phyloP scores from a whole-genome alignment of 2,329 filamentous ascomycete genomes.

The Trichoderma koningii region DNA sequence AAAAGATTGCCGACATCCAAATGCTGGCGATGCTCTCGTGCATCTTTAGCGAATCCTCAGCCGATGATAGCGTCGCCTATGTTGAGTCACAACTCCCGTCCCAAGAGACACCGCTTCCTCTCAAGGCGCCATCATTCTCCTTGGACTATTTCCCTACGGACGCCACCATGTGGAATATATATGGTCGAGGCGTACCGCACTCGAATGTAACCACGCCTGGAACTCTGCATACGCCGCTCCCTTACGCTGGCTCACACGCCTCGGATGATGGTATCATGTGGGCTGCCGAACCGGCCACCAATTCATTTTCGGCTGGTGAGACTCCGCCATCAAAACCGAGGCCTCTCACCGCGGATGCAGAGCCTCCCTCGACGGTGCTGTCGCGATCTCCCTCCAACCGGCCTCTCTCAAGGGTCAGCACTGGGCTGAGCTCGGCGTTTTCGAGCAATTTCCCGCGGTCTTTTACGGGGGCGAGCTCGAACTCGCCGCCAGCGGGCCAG shows the following conservation, averaged over 20 bases:
- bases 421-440: slow-evolving; percentile 57
- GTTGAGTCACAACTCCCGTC: slow-evolving; percentile 58
- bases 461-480: slow-evolving; percentile 43
- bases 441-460: slow-evolving; percentile 57
- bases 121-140: slow-evolving; percentile 68
- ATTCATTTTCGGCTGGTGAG: slow-evolving; percentile 63
- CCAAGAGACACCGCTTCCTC: slow-evolving; percentile 62
- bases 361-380: slow-evolving; percentile 51
- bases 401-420: slow-evolving; percentile 55
- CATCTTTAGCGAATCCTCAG: slow-evolving; percentile 64
- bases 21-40: slow-evolving; percentile 74
- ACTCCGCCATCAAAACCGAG: slow-evolving; percentile 58
- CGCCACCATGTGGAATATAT: slow-evolving; percentile 54
- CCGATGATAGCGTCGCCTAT: slow-evolving; percentile 59
- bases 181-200: slow-evolving; percentile 54
- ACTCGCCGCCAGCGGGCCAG: slow-evolving; percentile 47
- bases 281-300: slow-evolving; percentile 56
- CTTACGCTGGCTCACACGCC: slow-evolving; percentile 57
- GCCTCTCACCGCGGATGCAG: slow-evolving; percentile 49
- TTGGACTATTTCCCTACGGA: slow-evolving; percentile 67
- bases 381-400: slow-evolving; percentile 62
- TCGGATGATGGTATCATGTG: slow-evolving; percentile 55
- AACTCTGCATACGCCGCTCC: slow-evolving; percentile 57
- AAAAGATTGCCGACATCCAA: slow-evolving; percentile 63
- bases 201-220: slow-evolving; percentile 60